Base-by-base conservation (phyloP, 306 rosid genomes). In the Glycine latifolia region DNA sequence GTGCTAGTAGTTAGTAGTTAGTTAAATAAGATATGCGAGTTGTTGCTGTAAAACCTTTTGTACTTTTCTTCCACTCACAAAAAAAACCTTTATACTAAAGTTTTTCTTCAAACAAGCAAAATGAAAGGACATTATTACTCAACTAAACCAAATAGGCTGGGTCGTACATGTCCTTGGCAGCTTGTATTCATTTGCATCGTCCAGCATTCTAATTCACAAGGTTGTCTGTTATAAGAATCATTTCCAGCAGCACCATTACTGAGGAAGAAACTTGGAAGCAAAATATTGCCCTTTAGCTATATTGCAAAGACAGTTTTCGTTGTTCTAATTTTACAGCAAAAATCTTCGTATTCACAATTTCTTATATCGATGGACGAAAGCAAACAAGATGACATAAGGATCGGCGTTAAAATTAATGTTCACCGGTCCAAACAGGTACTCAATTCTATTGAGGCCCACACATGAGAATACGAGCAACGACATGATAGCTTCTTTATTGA, bases 151-250 rank as follows among this genome's bases (percentile, higher is more conserved):
- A 59, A 37, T 46, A 7, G 13, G 41, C 56, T 7, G 13, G 43
- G 35, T 17, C 67, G 59, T 10, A 77, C 17, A 77, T 4, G 0
- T 14, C 75, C 11, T 10, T 50, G 44, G 67, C 17, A 78, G 75
- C 33, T 39, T 14, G 12, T 41, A 78, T 78, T 67, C 44, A 52
- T 78, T 55, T 39, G 35, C 81, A 54, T 67, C 56, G 10, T 78
- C 53, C 43, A 52, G 66, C 13, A 67, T 63, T 49, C 50, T 15
- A 17, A 49, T 62, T 59, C 4, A 6, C 47, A 72, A 48, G 65
- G 46, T 41, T 37, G 71, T 80, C 71, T 61, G 16, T 39, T 16
- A 49, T 4, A 48, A 61, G 55, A 72, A 61, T 44, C 76, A 53
- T 46, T 41, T 50, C 17, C 15, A 26, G 50, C 60, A 53, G 59